Conservation (phyloP, 2,329 filamentous ascomycete genomes). For the Trichoderma sp. region DNA sequence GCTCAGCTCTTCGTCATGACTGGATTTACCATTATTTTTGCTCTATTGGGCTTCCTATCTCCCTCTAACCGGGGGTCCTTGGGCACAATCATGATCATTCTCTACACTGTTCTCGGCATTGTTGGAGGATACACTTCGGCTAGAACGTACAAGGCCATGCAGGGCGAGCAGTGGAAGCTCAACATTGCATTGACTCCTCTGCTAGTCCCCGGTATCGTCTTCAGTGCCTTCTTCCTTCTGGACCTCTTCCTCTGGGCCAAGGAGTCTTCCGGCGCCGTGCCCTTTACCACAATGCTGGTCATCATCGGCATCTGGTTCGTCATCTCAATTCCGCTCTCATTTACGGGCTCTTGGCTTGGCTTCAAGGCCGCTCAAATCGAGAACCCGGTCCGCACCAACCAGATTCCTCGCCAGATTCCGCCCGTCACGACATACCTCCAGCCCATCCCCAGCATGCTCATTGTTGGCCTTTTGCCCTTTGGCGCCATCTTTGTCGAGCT, state of each 20-base stretch:
- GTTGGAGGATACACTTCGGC: constrained; percentile 88
- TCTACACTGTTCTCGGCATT: constrained; percentile 90
- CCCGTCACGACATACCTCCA: constrained; percentile 78
- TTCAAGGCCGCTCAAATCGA: constrained; percentile 73
- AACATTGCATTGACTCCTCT: constrained; percentile 87
- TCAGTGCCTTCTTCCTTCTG: constrained; percentile 84
- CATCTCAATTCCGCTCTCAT: constrained; percentile 87
- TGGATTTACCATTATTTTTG: constrained; percentile 88
- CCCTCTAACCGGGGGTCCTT: constrained; percentile 93
- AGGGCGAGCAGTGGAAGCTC: constrained; percentile 89
- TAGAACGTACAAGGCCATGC: constrained; percentile 90
- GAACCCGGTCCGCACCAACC: constrained; percentile 88
- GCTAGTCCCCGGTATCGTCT: constrained; percentile 82
- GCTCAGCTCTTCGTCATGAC: constrained; percentile 98
- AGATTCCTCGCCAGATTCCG: constrained; percentile 95
- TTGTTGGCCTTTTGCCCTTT: constrained; percentile 91
- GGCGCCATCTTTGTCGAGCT: constrained; percentile 97
- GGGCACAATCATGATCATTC: constrained; percentile 85
- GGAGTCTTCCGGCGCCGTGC: constrained; percentile 86
- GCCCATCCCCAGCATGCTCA: constrained; percentile 82
- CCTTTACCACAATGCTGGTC: constrained; percentile 94
- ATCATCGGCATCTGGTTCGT: constrained; percentile 94
- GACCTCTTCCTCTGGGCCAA: constrained; percentile 97
- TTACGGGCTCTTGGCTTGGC: constrained; percentile 88
- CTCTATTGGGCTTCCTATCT: constrained; percentile 88